Conservation (phyloP, 306 rosid species). For the Notholithocarpus densiflorus region DNA sequence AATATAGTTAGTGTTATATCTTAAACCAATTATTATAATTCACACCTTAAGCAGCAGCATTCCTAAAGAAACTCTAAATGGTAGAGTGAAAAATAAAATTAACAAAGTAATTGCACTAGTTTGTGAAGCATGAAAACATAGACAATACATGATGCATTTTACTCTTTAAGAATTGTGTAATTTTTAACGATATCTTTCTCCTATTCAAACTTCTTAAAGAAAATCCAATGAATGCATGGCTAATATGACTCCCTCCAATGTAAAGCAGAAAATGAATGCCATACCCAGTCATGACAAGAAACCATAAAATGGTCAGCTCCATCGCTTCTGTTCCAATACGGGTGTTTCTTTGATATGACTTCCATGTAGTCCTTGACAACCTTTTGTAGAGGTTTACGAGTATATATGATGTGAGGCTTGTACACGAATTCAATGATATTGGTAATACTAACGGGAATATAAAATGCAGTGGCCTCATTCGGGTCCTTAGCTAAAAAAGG, state of each 20-base stretch:
- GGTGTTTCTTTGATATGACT: slow-evolving; percentile 4
- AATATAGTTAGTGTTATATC: background rate
- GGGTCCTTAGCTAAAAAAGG: slow-evolving; percentile 14
- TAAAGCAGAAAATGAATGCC: background rate
- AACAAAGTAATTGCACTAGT: too few relatives aligned
- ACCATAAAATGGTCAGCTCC: slow-evolving; percentile 29
- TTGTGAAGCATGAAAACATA: too few relatives aligned
- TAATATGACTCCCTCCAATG: background rate
- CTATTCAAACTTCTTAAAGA: too few relatives aligned
- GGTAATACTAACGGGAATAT: slow-evolving; percentile 10
- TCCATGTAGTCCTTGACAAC: slow-evolving; percentile 21
- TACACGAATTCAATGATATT: slow-evolving; percentile 12
- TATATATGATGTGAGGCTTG: slow-evolving; percentile 24
- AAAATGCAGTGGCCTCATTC: slow-evolving; percentile 9
- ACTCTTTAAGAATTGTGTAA: too few relatives aligned
- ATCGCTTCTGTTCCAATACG: slow-evolving; percentile 13
- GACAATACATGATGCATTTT: too few relatives aligned
- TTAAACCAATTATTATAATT: too few relatives aligned
- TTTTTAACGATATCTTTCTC: too few relatives aligned
- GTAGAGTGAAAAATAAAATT: too few relatives aligned
- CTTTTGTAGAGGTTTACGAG: slow-evolving; percentile 25
- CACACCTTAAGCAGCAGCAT: too few relatives aligned
- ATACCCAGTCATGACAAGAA: slow-evolving; percentile 36
- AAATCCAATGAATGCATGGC: too few relatives aligned
- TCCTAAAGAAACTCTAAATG: too few relatives aligned